A percentile compares a stretch with the other conserved stretches of the same genome.
These are phyloP conservation scores for Sarcodon sp. DNA, from an alignment of 768 basidiomycete species.

Conservation along the genomic window DNA sequence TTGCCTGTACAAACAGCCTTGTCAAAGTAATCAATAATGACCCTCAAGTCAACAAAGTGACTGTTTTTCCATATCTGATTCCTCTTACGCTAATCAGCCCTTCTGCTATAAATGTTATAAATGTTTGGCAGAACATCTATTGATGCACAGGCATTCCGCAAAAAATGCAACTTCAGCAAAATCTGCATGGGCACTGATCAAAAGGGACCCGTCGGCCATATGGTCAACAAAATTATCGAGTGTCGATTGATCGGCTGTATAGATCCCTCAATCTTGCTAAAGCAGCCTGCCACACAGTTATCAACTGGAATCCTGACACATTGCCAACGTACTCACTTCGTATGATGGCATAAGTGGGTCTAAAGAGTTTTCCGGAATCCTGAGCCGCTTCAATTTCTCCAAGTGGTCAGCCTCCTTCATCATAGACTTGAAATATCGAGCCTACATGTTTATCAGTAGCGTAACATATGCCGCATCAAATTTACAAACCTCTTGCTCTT, in stretches of 20 bases:
- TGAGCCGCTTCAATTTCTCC: slow-evolving; percentile 52
- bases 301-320: neutral
- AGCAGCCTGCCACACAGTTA: slow-evolving; percentile 12
- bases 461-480: neutral
- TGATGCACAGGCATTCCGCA: no score
- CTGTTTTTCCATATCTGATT: no score
- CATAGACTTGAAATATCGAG: slow-evolving; percentile 80
- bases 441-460: slow-evolving; percentile 27
- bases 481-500: slow-evolving; percentile 71
- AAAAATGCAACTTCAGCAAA: slow-evolving; percentile 7
- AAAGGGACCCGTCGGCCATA: slow-evolving; percentile 1
- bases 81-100: no score
- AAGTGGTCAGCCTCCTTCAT: slow-evolving; percentile 61
- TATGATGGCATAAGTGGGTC: slow-evolving; percentile 45
- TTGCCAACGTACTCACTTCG: slow-evolving; percentile 33
- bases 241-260: slow-evolving; percentile 6
- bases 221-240: neutral
- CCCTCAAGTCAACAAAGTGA: no score
- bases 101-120: no score
- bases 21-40: no score
- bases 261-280: slow-evolving; percentile 14
- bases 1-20: no score
- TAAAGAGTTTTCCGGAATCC: slow-evolving; percentile 49
- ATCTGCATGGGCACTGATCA: slow-evolving; percentile 3
- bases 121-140: no score